phyloP scores from a whole-genome alignment of 2,329 filamentous ascomycete genomes.

The Xylariaceae sp. region DNA sequence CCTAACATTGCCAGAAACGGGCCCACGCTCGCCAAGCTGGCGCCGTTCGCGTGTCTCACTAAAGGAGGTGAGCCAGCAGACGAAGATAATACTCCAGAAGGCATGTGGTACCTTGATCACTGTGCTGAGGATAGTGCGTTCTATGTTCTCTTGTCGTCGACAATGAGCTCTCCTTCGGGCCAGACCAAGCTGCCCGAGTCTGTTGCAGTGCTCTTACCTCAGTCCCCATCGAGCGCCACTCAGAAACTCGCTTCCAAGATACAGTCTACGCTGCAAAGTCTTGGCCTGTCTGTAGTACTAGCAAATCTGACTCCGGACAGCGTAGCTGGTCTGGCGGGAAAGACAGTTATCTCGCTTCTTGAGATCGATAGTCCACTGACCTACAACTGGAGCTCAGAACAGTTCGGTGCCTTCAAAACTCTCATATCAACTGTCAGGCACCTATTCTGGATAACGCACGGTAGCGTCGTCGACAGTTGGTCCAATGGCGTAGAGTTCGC shows the following conservation, averaged over 20 bases:
- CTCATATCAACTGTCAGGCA: neutral
- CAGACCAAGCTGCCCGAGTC: neutral
- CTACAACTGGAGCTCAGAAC: neutral
- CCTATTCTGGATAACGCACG: constrained; percentile 2
- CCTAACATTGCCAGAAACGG: neutral
- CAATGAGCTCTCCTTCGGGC: neutral
- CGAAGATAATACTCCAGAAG: neutral
- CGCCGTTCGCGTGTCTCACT: neutral
- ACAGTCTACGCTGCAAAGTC: neutral
- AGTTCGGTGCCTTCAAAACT: neutral
- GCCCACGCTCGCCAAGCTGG: neutral
- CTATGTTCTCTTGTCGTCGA: neutral
- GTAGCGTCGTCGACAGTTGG: neutral
- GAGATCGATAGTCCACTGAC: constrained; percentile 1
- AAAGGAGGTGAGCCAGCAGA: neutral
- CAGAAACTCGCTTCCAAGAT: neutral
- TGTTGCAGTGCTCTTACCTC: neutral
- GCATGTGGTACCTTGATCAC: neutral
- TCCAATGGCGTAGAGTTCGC: neutral
- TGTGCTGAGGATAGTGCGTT: neutral
- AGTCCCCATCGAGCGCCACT: neutral
- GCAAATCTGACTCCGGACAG: neutral
- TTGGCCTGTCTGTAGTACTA: neutral
- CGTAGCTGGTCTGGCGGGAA: neutral
- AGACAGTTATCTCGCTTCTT: constrained; percentile 1